A percentile compares a stretch with the other conserved stretches of the same genome.
Evolutionary conservation across 768 basidiomycete genomes (phyloP).

Genomic region (Tubosaeta sp.): DNA sequence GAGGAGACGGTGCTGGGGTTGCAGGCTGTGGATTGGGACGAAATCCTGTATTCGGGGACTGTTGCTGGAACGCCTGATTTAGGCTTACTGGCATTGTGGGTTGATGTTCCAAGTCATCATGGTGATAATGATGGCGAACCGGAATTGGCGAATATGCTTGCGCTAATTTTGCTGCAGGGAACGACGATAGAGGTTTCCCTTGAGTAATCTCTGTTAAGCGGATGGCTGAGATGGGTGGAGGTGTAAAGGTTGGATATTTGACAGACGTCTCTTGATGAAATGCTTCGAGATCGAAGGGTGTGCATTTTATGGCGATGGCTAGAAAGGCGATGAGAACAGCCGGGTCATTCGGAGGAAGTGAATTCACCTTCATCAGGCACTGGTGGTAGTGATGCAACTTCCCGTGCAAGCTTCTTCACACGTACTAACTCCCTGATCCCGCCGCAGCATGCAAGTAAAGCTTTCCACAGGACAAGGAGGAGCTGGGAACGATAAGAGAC

Average conservation of each 20-base stretch:
- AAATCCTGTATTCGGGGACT: slow-evolving; percentile 24
- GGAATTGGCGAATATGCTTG: slow-evolving; percentile 93
- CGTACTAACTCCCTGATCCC: slow-evolving; percentile 83
- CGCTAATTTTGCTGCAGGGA: slow-evolving; percentile 64
- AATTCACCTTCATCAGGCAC: slow-evolving; percentile 45
- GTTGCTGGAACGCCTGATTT: slow-evolving; percentile 35
- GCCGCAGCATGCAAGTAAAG: slow-evolving; percentile 86
- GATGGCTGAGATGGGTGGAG: slow-evolving; percentile 45
- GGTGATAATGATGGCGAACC: slow-evolving; percentile 90
- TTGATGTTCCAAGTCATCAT: slow-evolving; percentile 64
- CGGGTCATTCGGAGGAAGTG: neutral
- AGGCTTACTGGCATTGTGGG: slow-evolving; percentile 35
- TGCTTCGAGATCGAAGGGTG: slow-evolving; percentile 83
- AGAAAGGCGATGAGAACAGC: slow-evolving; percentile 10
- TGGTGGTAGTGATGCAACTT: slow-evolving; percentile 71
- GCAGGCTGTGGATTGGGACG: slow-evolving; percentile 59
- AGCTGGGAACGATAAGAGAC: slow-evolving; percentile 47
- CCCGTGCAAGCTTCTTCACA: slow-evolving; percentile 81
- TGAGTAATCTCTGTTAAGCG: slow-evolving; percentile 23
- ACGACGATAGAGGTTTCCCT: slow-evolving; percentile 29
- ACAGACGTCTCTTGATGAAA: slow-evolving; percentile 89
- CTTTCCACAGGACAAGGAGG: slow-evolving; percentile 92
- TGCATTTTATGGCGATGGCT: slow-evolving; percentile 77
- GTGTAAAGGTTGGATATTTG: slow-evolving; percentile 93
- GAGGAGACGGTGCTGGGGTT: slow-evolving; percentile 90